These are phyloP conservation scores for Blastobotrys mokoenaii DNA, from an alignment of 805 yeast species.

Conservation along the genomic window DNA sequence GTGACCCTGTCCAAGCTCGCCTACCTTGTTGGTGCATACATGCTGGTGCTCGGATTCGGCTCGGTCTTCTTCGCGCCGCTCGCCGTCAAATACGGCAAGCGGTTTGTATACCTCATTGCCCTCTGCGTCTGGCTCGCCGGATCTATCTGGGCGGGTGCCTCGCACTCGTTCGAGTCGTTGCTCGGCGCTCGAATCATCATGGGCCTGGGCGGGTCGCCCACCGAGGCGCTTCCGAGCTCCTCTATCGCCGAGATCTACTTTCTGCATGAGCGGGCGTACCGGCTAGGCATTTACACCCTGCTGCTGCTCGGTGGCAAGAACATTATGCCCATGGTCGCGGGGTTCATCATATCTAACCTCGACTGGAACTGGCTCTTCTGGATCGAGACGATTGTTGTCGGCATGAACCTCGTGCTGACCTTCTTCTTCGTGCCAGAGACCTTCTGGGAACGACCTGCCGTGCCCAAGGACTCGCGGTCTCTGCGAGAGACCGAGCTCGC, in stretches of 20 bases:
- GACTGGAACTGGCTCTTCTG: slow-evolving; percentile 57
- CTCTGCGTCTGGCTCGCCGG: slow-evolving; percentile 43
- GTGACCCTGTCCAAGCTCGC: slow-evolving; percentile 36
- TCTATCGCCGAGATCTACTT: slow-evolving; percentile 55
- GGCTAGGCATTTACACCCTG: slow-evolving; percentile 50
- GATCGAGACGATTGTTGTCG: slow-evolving; percentile 47
- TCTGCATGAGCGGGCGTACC: slow-evolving; percentile 53
- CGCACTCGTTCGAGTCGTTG: slow-evolving; percentile 40
- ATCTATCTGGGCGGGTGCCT: slow-evolving; percentile 45
- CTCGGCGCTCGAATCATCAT: slow-evolving; percentile 50
- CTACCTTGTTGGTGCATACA: slow-evolving; percentile 49
- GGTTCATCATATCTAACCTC: slow-evolving; percentile 40
- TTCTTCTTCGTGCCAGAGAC: slow-evolving; percentile 56
- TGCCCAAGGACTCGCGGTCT: slow-evolving; percentile 41
- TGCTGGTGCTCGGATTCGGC: slow-evolving; percentile 53
- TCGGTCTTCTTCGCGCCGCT: slow-evolving; percentile 50
- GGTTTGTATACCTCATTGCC: slow-evolving; percentile 45
- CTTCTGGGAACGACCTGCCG: slow-evolving; percentile 51
- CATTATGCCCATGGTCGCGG: slow-evolving; percentile 47
- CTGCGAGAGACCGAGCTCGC: slow-evolving; percentile 42
- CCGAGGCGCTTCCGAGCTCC: slow-evolving; percentile 52
- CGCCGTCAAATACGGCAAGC: slow-evolving; percentile 49
- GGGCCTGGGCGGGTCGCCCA: slow-evolving; percentile 55
- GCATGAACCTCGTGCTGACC: slow-evolving; percentile 36
- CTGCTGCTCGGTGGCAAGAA: slow-evolving; percentile 55